Percentiles rank a stretch among this genome's conserved stretches.
phyloP scores from a whole-genome alignment of 2,329 filamentous ascomycete genomes.

The Aspergillus fijiensis region DNA sequence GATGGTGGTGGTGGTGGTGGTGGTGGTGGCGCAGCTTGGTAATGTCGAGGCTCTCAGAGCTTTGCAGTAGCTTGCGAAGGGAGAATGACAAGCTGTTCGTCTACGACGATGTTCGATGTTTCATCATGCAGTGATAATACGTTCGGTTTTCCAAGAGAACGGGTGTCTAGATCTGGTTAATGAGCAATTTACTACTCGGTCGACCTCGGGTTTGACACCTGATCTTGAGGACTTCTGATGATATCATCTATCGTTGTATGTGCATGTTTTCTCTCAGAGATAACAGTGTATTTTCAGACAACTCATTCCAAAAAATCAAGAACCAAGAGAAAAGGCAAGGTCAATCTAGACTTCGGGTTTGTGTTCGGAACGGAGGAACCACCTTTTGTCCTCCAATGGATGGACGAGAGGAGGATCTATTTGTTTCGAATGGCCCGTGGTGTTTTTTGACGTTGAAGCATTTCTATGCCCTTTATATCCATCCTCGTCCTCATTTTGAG shows the following conservation, averaged over 20 bases:
- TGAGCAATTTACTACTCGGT: background rate
- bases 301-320: background rate
- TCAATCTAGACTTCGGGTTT: background rate
- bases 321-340: background rate
- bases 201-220: background rate
- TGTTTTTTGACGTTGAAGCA: background rate
- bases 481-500: too few species aligned
- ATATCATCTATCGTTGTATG: background rate
- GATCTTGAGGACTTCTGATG: background rate
- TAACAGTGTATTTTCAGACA: too few species aligned
- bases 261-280: background rate
- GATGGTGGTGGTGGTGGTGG: background rate
- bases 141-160: background rate
- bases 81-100: background rate
- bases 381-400: background rate
- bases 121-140: background rate
- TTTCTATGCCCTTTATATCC: too few species aligned
- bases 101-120: constrained; percentile 10
- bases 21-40: background rate
- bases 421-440: background rate
- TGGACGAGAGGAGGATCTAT: background rate
- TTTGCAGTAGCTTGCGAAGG: background rate
- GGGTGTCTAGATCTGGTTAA: background rate
- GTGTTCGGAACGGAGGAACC: background rate
- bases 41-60: background rate